Percentiles rank a stretch among this genome's conserved stretches.
Evolutionary conservation across 768 basidiomycete genomes (phyloP).

Genomic region (Tephrocybe sp.): DNA sequence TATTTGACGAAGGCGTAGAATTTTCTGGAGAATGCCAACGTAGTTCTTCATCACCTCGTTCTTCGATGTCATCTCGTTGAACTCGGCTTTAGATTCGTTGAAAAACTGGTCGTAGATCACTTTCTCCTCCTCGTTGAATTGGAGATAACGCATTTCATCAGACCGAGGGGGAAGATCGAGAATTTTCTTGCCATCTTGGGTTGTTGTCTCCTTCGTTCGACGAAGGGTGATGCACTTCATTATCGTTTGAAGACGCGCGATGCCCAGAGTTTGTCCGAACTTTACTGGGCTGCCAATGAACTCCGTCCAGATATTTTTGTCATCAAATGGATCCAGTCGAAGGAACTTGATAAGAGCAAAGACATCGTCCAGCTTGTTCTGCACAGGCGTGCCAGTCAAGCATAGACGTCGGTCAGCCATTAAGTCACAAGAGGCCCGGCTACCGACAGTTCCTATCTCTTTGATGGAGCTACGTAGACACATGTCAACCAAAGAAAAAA

Average conservation of each 20-base stretch:
- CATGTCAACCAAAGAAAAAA: neutral
- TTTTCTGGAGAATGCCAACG: constrained; percentile 95
- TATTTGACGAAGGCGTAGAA: constrained; percentile 93
- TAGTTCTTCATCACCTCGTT: constrained; percentile 98
- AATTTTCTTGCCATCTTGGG: constrained; percentile 79
- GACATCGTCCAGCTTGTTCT: constrained; percentile 98
- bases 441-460: constrained; percentile 91
- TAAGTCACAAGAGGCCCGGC: constrained; percentile 93
- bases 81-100: constrained; percentile 88
- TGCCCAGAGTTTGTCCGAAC: constrained; percentile 84
- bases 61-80: constrained; percentile 80
- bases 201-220: constrained; percentile 89
- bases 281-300: constrained; percentile 93
- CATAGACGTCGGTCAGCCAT: constrained; percentile 91
- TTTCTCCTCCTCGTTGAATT: constrained; percentile 81
- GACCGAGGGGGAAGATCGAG: constrained; percentile 88
- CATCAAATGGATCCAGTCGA: constrained; percentile 87
- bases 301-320: constrained; percentile 91
- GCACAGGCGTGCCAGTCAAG: constrained; percentile 97
- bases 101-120: constrained; percentile 88
- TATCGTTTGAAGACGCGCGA: constrained; percentile 92
- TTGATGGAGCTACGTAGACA: constrained; percentile 79
- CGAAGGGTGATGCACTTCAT: constrained; percentile 97
- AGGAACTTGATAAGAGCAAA: constrained; percentile 97
- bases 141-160: constrained; percentile 83